phyloP scores from a whole-genome alignment of 1,284 basidiomycete genomes.

The Pseudozyma hubeiensis region DNA sequence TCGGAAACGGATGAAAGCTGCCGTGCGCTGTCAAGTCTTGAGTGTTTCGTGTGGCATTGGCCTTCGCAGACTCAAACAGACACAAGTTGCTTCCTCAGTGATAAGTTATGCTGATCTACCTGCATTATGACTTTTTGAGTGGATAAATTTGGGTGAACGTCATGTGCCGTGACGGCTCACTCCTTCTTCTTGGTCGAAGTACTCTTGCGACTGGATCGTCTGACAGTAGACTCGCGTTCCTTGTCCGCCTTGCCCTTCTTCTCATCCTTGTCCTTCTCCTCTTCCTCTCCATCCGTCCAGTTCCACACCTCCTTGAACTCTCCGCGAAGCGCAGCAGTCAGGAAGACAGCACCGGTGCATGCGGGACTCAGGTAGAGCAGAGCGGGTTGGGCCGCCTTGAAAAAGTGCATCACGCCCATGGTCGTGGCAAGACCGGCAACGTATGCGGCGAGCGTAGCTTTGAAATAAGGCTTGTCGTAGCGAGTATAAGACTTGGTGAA shows the following conservation, averaged over 20 bases:
- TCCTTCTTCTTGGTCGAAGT: conserved; percentile 21
- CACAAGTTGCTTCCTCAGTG: no score
- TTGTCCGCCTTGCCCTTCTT: conserved; percentile 27
- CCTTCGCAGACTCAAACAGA: no score
- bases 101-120: no score
- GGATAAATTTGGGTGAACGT: no score
- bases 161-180: neutral
- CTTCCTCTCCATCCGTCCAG: conserved; percentile 57
- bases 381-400: conserved; percentile 86
- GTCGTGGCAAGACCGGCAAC: conserved; percentile 81
- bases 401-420: conserved; percentile 87
- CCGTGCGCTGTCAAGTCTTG: no score
- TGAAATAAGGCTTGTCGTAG: conserved; percentile 84
- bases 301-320: conserved; percentile 66
- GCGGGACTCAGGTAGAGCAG: conserved; percentile 82
- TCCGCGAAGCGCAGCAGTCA: conserved; percentile 67
- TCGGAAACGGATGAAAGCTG: no score
- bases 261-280: conserved; percentile 28
- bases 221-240: conserved; percentile 11
- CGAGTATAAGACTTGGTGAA: conserved; percentile 53
- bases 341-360: conserved; percentile 71
- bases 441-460: conserved; percentile 79
- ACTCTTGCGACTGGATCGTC: conserved; percentile 27
- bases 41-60: no score
- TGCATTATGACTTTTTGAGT: no score